These are phyloP conservation scores for Phialophora expanda DNA, from an alignment of 2,329 filamentous ascomycete genomes.

Conservation along the genomic window DNA sequence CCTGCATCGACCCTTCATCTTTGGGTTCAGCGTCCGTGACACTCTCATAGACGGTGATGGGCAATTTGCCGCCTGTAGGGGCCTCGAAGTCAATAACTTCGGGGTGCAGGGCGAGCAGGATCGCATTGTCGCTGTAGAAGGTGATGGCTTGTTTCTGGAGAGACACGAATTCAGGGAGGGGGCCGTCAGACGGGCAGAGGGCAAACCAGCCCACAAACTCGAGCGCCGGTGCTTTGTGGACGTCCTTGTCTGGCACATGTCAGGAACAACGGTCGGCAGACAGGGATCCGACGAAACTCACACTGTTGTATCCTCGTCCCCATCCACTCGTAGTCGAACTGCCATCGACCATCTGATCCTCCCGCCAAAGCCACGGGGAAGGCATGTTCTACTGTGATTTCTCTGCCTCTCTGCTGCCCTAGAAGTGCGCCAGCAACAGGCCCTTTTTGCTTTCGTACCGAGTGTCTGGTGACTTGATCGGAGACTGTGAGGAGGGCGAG, in stretches of 20 bases:
- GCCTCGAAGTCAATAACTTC: slow-evolving; percentile 56
- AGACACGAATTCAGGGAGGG: slow-evolving; percentile 68
- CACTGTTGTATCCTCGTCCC: slow-evolving; percentile 79
- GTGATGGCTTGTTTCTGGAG: slow-evolving; percentile 79
- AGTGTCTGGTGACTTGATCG: slow-evolving; percentile 93
- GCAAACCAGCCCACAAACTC: slow-evolving; percentile 95
- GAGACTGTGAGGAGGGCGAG: slow-evolving; percentile 95
- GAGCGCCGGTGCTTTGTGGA: slow-evolving; percentile 81
- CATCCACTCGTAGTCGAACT: slow-evolving; percentile 75
- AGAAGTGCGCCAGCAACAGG: slow-evolving; percentile 87
- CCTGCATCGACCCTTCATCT: slow-evolving; percentile 62
- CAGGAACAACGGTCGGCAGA: slow-evolving; percentile 15
- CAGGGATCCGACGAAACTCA: slow-evolving; percentile 53
- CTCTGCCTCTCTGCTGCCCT: slow-evolving; percentile 86
- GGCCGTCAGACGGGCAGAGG: slow-evolving; percentile 73
- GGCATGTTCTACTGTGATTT: slow-evolving; percentile 89
- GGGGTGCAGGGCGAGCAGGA: slow-evolving; percentile 87
- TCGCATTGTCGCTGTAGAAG: slow-evolving; percentile 74
- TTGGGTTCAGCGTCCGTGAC: slow-evolving; percentile 74
- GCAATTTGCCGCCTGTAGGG: slow-evolving; percentile 76
- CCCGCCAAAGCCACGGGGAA: slow-evolving; percentile 75
- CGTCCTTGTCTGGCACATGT: slow-evolving; percentile 71
- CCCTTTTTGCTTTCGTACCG: slow-evolving; percentile 73
- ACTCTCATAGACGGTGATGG: slow-evolving; percentile 89
- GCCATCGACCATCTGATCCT: slow-evolving; percentile 60